Evolutionary conservation across 768 basidiomycete species (phyloP).

Genomic region (Termitomyces sp.): DNA sequence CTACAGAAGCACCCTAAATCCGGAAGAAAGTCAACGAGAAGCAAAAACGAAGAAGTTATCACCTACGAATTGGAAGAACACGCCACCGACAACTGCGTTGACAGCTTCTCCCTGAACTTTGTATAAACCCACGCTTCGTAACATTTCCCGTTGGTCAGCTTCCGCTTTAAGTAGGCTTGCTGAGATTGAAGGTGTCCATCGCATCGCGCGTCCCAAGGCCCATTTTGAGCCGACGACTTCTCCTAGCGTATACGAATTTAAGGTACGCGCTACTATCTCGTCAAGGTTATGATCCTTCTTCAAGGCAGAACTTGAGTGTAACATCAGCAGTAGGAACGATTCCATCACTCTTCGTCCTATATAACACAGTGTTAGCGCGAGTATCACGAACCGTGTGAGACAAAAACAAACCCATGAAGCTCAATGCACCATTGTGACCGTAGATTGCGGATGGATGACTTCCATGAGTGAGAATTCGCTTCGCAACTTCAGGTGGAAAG

Average conservation of each 20-base stretch:
- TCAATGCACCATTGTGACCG: conserved; percentile 71
- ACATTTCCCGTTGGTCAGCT: conserved; percentile 31
- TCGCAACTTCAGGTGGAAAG: conserved; percentile 70
- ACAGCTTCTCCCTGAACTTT: conserved; percentile 12
- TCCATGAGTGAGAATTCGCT: conserved; percentile 72
- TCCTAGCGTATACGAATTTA: conserved; percentile 72
- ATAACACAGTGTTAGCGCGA: conserved; percentile 20
- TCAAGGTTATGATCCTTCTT: conserved; percentile 53
- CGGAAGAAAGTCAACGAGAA: background rate
- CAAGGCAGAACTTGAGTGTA: conserved; percentile 52
- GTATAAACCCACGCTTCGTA: conserved; percentile 53
- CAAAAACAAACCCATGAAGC: conserved; percentile 62
- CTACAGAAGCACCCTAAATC: conserved; percentile 1
- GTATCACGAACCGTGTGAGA: conserved; percentile 52
- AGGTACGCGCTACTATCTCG: conserved; percentile 48
- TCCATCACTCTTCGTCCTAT: conserved; percentile 76
- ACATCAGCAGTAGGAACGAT: conserved; percentile 70
- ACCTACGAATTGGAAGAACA: conserved; percentile 76
- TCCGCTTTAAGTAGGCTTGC: conserved; percentile 29
- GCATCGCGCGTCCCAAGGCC: conserved; percentile 69
- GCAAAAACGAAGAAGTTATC: background rate
- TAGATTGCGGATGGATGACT: conserved; percentile 65
- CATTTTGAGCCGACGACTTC: conserved; percentile 67
- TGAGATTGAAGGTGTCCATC: conserved; percentile 65
- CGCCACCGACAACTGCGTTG: conserved; percentile 5